These are phyloP conservation scores for Pyrus pyrifolia DNA, from an alignment of 306 rosid genomes.

Conservation along the genomic window DNA sequence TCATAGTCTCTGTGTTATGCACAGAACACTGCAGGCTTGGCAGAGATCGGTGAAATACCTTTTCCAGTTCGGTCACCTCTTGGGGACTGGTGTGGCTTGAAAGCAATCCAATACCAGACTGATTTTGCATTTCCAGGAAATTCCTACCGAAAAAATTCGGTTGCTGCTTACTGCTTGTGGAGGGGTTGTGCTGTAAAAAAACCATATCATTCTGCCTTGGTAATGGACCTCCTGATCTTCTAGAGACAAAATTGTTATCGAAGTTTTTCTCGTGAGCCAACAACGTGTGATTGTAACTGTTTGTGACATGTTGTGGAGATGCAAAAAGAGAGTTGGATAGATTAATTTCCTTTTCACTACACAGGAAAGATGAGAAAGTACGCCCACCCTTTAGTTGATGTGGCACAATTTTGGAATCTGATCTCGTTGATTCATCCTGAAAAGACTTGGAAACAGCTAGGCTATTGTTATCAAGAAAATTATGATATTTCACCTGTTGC, in stretches of 20 bases:
- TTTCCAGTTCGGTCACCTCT: slow-evolving; percentile 28
- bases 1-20: slow-evolving; percentile 40
- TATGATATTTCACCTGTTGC: slow-evolving; percentile 23
- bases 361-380: slow-evolving; percentile 24
- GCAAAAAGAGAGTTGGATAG: slow-evolving; percentile 32
- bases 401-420: slow-evolving; percentile 37
- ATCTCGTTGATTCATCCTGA: slow-evolving; percentile 24
- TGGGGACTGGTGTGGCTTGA: slow-evolving; percentile 29
- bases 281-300: slow-evolving; percentile 26
- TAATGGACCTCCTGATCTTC: slow-evolving; percentile 31
- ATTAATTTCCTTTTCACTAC: slow-evolving; percentile 25
- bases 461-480: slow-evolving; percentile 28
- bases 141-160: slow-evolving; percentile 27
- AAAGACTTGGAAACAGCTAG: slow-evolving; percentile 31
- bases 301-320: slow-evolving; percentile 26
- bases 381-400: slow-evolving; percentile 28
- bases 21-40: slow-evolving; percentile 37
- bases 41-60: slow-evolving; percentile 17
- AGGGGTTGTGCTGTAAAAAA: slow-evolving; percentile 29
- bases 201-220: slow-evolving; percentile 30
- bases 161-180: slow-evolving; percentile 29
- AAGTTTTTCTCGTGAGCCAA: slow-evolving; percentile 37
- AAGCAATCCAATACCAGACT: slow-evolving; percentile 19
- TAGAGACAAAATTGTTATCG: slow-evolving; percentile 29
- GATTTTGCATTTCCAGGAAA: slow-evolving; percentile 33